Evolutionary conservation across 192 early-diverging fungal species (phyloP).

Genomic region (Rhizophagus clarus): DNA sequence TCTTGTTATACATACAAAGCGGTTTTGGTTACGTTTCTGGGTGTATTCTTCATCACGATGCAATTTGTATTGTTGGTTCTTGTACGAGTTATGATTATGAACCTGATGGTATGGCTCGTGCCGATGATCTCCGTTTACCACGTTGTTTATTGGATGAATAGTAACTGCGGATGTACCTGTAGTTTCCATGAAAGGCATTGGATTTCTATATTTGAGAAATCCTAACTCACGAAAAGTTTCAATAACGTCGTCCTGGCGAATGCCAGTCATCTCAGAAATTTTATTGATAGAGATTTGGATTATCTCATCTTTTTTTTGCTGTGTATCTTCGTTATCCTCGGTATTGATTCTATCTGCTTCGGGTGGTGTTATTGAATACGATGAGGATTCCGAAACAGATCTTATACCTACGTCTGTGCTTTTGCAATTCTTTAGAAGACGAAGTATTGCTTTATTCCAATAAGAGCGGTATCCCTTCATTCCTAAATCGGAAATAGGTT

Average conservation of each 20-base stretch:
- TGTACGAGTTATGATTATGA: background rate
- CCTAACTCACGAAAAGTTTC: slow-evolving; percentile 12
- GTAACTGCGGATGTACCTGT: background rate
- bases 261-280: slow-evolving; percentile 3
- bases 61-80: background rate
- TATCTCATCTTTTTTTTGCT: background rate
- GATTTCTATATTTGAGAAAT: slow-evolving; percentile 16
- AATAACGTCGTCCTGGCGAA: slow-evolving; percentile 17
- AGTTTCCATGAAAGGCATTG: background rate
- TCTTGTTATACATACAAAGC: background rate
- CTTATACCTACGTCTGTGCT: too few relatives aligned
- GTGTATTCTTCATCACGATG: background rate
- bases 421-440: background rate
- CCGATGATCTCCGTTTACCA: background rate
- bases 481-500: slow-evolving; percentile 16
- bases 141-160: background rate
- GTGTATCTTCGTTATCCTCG: background rate
- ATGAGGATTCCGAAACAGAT: background rate
- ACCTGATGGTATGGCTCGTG: background rate
- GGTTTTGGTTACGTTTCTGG: background rate
- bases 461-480: slow-evolving; percentile 15
- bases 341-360: too few relatives aligned
- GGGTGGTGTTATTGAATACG: background rate
- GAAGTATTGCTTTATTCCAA: slow-evolving; percentile 13
- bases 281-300: background rate